Conservation (phyloP, 345 rosid genomes). For the Eutrema yunnanense region DNA sequence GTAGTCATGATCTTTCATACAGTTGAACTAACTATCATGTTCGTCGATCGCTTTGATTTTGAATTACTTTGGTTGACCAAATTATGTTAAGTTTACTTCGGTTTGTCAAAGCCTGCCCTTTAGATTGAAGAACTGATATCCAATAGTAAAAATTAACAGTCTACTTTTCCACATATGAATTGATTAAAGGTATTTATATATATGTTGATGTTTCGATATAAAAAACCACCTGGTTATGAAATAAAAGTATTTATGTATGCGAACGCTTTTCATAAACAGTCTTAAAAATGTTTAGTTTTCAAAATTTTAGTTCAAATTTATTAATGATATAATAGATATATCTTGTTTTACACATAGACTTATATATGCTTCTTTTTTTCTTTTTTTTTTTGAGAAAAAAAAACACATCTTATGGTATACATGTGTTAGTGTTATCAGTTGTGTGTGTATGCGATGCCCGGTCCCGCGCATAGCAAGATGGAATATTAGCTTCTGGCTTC, state of each 20-base stretch:
- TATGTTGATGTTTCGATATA: too few relatives aligned
- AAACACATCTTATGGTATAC: too few relatives aligned
- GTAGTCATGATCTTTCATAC: neutral
- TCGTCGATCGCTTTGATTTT: neutral
- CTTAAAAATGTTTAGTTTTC: too few relatives aligned
- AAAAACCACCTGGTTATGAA: too few relatives aligned
- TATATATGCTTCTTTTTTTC: too few relatives aligned
- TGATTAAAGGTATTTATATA: too few relatives aligned
- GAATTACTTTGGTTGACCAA: neutral
- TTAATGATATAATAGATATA: neutral
- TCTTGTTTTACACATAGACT: too few relatives aligned
- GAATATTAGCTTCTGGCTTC: too few relatives aligned
- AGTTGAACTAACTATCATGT: conserved; percentile 4
- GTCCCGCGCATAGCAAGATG: too few relatives aligned
- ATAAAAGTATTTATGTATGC: too few relatives aligned
- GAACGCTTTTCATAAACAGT: too few relatives aligned
- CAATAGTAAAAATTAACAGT: neutral
- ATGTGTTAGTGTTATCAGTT: neutral
- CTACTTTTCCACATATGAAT: neutral
- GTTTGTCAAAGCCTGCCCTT: neutral
- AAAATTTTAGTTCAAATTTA: neutral
- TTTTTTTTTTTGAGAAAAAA: too few relatives aligned
- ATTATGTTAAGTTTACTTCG: neutral
- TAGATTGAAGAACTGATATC: neutral
- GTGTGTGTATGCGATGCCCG: neutral